These are phyloP conservation scores for Aquanectria penicillioides DNA, from an alignment of 2,329 filamentous ascomycete species.

Conservation along the genomic window DNA sequence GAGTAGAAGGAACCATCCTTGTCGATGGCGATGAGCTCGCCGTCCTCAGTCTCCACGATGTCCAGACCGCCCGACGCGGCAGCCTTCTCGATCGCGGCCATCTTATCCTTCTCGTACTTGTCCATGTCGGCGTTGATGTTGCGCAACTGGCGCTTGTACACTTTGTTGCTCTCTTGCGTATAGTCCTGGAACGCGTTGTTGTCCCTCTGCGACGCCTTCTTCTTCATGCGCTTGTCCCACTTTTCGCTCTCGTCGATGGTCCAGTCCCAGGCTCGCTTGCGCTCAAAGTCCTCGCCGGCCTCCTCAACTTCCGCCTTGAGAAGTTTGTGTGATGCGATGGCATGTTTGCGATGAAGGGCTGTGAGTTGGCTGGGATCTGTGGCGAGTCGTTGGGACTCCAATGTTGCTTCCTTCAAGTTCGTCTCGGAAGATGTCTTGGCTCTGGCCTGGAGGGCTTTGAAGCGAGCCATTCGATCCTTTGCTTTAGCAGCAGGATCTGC, in stretches of 20 bases:
- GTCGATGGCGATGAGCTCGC: slow-evolving; percentile 94
- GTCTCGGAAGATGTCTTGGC: slow-evolving; percentile 76
- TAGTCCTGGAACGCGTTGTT: slow-evolving; percentile 93
- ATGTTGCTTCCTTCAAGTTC: slow-evolving; percentile 86
- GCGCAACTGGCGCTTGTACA: slow-evolving; percentile 90
- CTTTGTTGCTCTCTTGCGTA: slow-evolving; percentile 85
- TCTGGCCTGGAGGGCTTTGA: slow-evolving; percentile 87
- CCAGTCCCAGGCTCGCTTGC: slow-evolving; percentile 99
- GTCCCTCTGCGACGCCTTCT: slow-evolving; percentile 83
- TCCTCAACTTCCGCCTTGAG: slow-evolving; percentile 91
- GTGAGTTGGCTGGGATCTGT: slow-evolving; percentile 81
- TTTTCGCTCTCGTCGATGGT: slow-evolving; percentile 92
- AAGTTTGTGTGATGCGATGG: slow-evolving; percentile 90
- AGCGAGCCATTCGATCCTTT: slow-evolving; percentile 79
- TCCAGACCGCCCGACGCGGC: slow-evolving; percentile 87
- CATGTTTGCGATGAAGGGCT: slow-evolving; percentile 84
- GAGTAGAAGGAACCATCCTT: slow-evolving; percentile 91
- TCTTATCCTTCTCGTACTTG: slow-evolving; percentile 87
- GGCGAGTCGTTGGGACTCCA: slow-evolving; percentile 81
- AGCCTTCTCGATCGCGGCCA: slow-evolving; percentile 84
- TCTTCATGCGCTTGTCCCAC: slow-evolving; percentile 91
- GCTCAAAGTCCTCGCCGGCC: slow-evolving; percentile 90
- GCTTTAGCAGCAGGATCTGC: slow-evolving; percentile 55
- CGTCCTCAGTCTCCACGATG: slow-evolving; percentile 94
- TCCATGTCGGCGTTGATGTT: slow-evolving; percentile 82